Conservation (phyloP, 305 asterid genomes). For the Ilex paraguariensis region DNA sequence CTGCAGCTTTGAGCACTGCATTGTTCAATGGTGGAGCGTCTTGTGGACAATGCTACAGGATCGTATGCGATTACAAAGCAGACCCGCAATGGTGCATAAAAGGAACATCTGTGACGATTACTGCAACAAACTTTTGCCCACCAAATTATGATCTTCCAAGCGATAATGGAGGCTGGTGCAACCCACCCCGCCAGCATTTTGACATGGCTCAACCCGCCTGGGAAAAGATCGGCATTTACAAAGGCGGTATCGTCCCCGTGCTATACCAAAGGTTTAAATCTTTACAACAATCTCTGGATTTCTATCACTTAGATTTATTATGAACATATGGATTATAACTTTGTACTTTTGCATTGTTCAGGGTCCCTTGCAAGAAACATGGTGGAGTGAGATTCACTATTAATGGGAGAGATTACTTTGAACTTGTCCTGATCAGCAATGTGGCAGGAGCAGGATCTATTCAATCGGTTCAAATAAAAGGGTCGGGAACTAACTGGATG, state of each 20-base stretch:
- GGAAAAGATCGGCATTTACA: constrained; percentile 53
- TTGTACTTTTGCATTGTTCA: constrained; percentile 6
- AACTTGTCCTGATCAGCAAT: constrained; percentile 45
- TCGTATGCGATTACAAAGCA: constrained; percentile 40
- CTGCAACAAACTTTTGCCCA: constrained; percentile 71
- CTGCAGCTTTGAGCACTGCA: background rate
- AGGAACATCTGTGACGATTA: constrained; percentile 45
- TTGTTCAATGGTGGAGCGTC: background rate
- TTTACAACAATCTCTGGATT: background rate
- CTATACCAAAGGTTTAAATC: constrained; percentile 44
- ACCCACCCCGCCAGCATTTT: constrained; percentile 69
- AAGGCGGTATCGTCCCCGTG: constrained; percentile 69
- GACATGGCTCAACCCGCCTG: constrained; percentile 76
- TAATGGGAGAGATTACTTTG: constrained; percentile 53
- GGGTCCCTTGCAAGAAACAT: constrained; percentile 56
- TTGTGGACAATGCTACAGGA: constrained; percentile 35
- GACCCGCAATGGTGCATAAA: constrained; percentile 40
- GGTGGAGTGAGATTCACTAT: constrained; percentile 77
- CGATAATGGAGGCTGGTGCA: constrained; percentile 77
- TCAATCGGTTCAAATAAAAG: constrained; percentile 43
- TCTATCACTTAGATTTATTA: background rate
- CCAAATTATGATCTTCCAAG: constrained; percentile 53
- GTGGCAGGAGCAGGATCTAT: constrained; percentile 54
- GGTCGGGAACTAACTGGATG: constrained; percentile 54
- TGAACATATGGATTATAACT: background rate